Base-by-base conservation (phyloP, 2,329 filamentous ascomycete species). In the Cercospora sesami region DNA sequence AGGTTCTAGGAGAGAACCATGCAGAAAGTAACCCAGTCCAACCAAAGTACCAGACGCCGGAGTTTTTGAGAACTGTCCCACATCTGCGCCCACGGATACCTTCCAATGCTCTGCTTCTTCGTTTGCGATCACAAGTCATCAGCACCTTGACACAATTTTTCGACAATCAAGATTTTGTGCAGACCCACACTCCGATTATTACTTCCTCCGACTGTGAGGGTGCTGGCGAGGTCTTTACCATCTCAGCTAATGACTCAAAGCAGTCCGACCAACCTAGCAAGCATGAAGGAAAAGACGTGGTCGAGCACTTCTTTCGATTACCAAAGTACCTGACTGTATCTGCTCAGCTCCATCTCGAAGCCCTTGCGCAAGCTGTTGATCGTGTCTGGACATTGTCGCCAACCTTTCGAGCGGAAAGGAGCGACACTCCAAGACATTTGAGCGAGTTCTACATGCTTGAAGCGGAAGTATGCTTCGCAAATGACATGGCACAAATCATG, bases 361-460 rank as follows among this genome's bases (percentile, higher is more conserved):
- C 95, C 3, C 86, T 97, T 66, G 90, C 94, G 0, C 93, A 96
- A 75, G 90, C 94, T 21, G 86, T 97, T 31, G 92, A 92, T 45
- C 92, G 91, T 74, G 95, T 98, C 7, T 99, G 95, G 94, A 91
- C 94, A 1, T 82, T 99, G 10, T 95, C 94, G 4, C 95, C 95
- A 2, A 96, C 93, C 0, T 99, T 99, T 77, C 89, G 95, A 42
- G 95, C 95, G 4, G 95, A 97, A 79, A 90, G 89, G 77, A 97
- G 93, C 80, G 94, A 98, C 76, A 98, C 95, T 0, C 90, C 93
- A 5, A 89, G 95, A 30, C 95, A 99, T 80, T 84, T 99, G 69
- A 97, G 93, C 82, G 95, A 99, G 77, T 98, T 99, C 76, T 98
- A 98, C 81, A 98, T 99, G 95, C 86, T 99, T 2, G 95, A 99